Percentiles rank a stretch among this genome's conserved stretches.
Conservation (phyloP, 768 basidiomycete species). For the Tylopilus sp. region DNA sequence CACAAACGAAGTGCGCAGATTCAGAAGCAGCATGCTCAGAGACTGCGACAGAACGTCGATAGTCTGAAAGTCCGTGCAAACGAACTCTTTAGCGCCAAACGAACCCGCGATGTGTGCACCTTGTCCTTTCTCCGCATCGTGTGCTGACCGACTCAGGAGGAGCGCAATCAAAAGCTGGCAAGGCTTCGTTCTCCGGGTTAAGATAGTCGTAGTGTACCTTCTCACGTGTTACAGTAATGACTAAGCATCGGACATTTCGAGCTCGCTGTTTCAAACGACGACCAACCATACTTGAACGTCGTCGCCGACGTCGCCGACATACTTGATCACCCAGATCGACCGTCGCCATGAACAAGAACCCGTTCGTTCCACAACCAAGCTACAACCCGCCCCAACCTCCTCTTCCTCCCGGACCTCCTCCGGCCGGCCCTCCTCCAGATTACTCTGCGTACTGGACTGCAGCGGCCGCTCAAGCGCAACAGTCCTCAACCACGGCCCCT, state of each 20-base stretch:
- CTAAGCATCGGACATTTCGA: constrained; percentile 23
- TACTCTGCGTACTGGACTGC: constrained; percentile 79
- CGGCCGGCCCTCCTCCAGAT: constrained; percentile 68
- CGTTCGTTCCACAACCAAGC: constrained; percentile 66
- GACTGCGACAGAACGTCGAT: constrained; percentile 17
- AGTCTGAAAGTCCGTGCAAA: constrained; percentile 20
- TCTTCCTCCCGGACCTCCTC: constrained; percentile 76
- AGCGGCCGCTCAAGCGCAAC: constrained; percentile 45
- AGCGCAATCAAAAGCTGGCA: constrained; percentile 18
- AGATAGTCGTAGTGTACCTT: not conserved
- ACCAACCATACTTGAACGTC: constrained; percentile 10
- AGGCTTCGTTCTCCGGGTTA: constrained; percentile 1
- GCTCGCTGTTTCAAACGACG: constrained; percentile 25
- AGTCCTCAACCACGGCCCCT: constrained; percentile 34
- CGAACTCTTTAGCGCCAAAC: constrained; percentile 16
- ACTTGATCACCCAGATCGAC: constrained; percentile 12
- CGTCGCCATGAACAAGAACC: constrained; percentile 77
- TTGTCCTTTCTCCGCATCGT: not conserved
- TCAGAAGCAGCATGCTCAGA: constrained; percentile 23
- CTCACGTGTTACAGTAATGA: constrained; percentile 16
- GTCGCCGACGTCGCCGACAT: constrained; percentile 5
- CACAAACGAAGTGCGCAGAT: constrained; percentile 12
- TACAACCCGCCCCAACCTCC: constrained; percentile 74
- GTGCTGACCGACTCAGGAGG: constrained; percentile 10
- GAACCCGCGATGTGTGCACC: constrained; percentile 21